Evolutionary conservation across 1,284 basidiomycete genomes (phyloP), one percentile per base, ranked within the genome.

Genomic region (Boletus mariae): DNA sequence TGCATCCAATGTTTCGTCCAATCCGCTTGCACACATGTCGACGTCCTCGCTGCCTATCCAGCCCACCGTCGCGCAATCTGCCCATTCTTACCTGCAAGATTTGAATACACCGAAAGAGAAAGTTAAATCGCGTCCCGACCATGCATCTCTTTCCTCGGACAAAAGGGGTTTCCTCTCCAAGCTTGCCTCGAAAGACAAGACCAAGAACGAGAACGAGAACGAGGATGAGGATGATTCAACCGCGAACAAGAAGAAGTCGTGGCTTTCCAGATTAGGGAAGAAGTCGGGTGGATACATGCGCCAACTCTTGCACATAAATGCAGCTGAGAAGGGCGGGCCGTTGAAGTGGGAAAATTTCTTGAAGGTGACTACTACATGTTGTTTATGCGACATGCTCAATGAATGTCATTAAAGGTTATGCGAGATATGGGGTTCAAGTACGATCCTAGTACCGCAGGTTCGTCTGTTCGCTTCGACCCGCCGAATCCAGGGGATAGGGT

Each of bases 391-490:
- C 5, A 6, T 46, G 28, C 43, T 31, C 8, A 38, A 32, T 13
- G 11, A 12, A 61, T 28, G 12, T 51, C 37, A 44, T 52, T 45
- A 50, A 29, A 90, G 88, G 71, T 87, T 40, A 87, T 91, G 87
- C 72, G 74, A 32, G 86, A 87, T 51, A 83, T 91, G 79, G 88
- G 88, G 41, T 91, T 91, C 68, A 69, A 70, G 1, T 83, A 83
- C 57, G 82, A 85, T 63, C 84, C 83, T 17, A 82, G 80, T 54
- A 89, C 87, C 12, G 87, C 88, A 20, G 88, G 88, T 3, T 91
- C 89, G 11, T 88, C 87, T 66, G 89, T 91, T 28, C 79, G 87
- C 26, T 91, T 91, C 61, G 83, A 87, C 65, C 88, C 88, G 41
- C 87, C 85, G 9, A 72, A 83, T 60, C 70, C 71, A 54, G 71